Conservation (phyloP, 352 stramenopile species). For the Phytophthora quininea region DNA sequence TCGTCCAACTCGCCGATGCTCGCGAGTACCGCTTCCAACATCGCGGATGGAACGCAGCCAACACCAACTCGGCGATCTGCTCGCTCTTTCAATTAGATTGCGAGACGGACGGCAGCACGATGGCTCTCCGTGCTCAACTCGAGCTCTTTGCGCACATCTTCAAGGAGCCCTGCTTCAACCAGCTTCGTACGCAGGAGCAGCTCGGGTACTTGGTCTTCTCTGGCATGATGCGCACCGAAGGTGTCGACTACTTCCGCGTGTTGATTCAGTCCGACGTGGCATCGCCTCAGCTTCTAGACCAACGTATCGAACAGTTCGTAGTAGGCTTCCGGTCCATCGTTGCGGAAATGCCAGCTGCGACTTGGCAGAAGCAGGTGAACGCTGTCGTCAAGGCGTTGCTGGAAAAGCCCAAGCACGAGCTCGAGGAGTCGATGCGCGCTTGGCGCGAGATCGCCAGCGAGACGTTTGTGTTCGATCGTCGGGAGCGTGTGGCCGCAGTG, state of each 20-base stretch:
- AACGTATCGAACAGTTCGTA: conserved; percentile 79
- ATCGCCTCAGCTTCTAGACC: conserved; percentile 64
- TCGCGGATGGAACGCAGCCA: conserved; percentile 71
- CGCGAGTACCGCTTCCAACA: conserved; percentile 61
- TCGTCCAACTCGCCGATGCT: conserved; percentile 60
- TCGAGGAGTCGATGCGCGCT: conserved; percentile 63
- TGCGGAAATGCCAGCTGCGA: conserved; percentile 32
- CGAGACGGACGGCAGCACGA: conserved; percentile 51
- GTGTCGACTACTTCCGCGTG: conserved; percentile 74
- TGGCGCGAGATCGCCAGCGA: conserved; percentile 73
- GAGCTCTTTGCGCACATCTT: conserved; percentile 89
- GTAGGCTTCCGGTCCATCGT: conserved; percentile 47
- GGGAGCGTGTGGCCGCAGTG: conserved; percentile 50
- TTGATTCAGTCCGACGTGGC: conserved; percentile 85
- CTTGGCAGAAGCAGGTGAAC: conserved; percentile 63
- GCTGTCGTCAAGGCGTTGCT: conserved; percentile 62
- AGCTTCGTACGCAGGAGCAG: conserved; percentile 93
- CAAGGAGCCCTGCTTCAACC: conserved; percentile 92
- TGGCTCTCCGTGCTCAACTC: conserved; percentile 52
- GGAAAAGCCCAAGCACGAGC: conserved; percentile 77
- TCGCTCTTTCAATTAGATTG: conserved; percentile 69
- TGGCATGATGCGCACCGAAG: conserved; percentile 45
- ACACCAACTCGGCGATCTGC: conserved; percentile 81
- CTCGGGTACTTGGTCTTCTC: conserved; percentile 91
- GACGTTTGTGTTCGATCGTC: conserved; percentile 74